phyloP scores from a whole-genome alignment of 257 asterid species.

The Datura wrightii region DNA sequence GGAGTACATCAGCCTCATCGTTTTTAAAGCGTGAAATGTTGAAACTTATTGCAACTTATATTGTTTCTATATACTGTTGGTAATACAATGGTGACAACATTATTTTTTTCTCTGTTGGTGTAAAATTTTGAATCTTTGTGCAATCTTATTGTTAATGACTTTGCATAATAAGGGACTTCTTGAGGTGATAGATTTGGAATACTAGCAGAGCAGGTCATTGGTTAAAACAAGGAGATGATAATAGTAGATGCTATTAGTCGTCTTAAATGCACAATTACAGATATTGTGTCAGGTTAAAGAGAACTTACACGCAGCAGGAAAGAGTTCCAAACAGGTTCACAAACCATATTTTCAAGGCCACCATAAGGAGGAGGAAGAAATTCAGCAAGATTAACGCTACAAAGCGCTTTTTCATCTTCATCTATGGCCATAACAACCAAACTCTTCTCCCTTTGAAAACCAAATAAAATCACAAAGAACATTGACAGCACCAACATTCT shows the following conservation, averaged over 20 bases:
- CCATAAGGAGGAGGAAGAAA: slow-evolving; percentile 87
- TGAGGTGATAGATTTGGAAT: neutral
- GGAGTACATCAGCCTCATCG: neutral
- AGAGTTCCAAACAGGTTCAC: slow-evolving; percentile 89
- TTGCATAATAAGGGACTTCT: neutral
- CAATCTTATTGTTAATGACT: neutral
- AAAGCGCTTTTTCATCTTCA: slow-evolving; percentile 45
- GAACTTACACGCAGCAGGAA: slow-evolving; percentile 69
- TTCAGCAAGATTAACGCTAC: slow-evolving; percentile 62
- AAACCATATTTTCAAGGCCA: slow-evolving; percentile 66
- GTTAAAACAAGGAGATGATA: too few relatives aligned
- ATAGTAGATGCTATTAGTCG: neutral
- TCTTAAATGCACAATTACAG: neutral
- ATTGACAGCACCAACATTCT: slow-evolving; percentile 31
- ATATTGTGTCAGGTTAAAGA: neutral
- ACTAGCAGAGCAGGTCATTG: neutral
- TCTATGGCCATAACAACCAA: slow-evolving; percentile 37
- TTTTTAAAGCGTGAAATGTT: neutral
- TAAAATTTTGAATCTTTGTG: neutral
- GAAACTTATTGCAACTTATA: neutral
- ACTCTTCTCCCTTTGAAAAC: slow-evolving; percentile 31
- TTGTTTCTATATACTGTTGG: slow-evolving; percentile 72
- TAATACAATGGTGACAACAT: slow-evolving; percentile 65
- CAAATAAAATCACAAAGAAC: slow-evolving; percentile 33
- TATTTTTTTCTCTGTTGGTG: neutral